phyloP scores from a whole-genome alignment of 192 early-diverging fungal genomes.

The Coemansia sp. region DNA sequence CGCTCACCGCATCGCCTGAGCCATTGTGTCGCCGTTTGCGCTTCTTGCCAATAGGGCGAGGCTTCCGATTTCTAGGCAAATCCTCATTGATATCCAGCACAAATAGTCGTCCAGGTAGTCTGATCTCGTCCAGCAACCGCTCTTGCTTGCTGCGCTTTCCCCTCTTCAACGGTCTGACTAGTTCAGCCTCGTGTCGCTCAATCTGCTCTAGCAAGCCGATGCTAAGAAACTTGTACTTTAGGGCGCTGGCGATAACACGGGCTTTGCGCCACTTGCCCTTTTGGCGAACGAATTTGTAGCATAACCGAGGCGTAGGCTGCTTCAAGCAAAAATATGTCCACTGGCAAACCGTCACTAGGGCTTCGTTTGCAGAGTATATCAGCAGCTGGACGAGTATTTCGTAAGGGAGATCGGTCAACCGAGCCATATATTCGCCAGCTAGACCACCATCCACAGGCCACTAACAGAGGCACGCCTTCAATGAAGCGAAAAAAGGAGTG shows the following conservation, averaged over 20 bases:
- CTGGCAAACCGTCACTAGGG: slow-evolving; percentile 27
- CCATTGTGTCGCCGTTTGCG: slow-evolving; percentile 14
- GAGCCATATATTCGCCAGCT: slow-evolving; percentile 31
- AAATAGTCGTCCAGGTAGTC: slow-evolving; percentile 40
- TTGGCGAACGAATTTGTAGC: slow-evolving; percentile 46
- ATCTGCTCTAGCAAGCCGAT: slow-evolving; percentile 45
- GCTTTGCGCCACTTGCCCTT: slow-evolving; percentile 37
- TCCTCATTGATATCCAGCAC: slow-evolving; percentile 8
- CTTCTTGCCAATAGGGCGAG: slow-evolving; percentile 15
- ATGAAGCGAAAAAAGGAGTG: not conserved
- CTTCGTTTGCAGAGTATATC: slow-evolving; percentile 30
- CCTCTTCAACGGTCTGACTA: not conserved
- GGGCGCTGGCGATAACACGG: slow-evolving; percentile 26
- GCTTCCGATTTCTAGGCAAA: slow-evolving; percentile 24
- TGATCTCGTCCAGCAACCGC: slow-evolving; percentile 19
- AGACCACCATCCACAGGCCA: slow-evolving; percentile 7
- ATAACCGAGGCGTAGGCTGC: slow-evolving; percentile 27
- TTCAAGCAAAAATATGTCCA: slow-evolving; percentile 43
- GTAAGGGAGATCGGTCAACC: slow-evolving; percentile 47
- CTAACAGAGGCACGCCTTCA: not conserved
- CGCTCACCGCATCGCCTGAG: not conserved
- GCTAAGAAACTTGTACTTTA: slow-evolving; percentile 40
- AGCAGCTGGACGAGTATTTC: slow-evolving; percentile 38
- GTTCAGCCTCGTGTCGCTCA: slow-evolving; percentile 23
- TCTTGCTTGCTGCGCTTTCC: slow-evolving; percentile 12